These are phyloP conservation scores for Blastobotrys americana DNA, from an alignment of 805 yeast genomes.

Conservation along the genomic window DNA sequence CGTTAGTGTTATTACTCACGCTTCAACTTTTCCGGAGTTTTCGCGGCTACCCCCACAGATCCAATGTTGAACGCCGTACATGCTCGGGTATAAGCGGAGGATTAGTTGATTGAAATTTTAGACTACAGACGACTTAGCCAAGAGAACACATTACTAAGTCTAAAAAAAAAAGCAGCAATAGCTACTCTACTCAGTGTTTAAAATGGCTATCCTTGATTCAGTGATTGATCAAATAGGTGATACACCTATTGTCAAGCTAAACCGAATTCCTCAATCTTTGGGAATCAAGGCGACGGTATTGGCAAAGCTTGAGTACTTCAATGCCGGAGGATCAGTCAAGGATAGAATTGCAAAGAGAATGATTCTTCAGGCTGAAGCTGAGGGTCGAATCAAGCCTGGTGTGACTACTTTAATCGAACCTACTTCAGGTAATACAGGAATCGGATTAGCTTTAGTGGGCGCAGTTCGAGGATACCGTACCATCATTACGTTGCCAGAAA, in stretches of 20 bases:
- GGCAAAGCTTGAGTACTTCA: constrained; percentile 76
- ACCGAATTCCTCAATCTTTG: constrained; percentile 65
- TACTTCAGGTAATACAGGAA: constrained; percentile 88
- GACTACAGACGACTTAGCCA: no score
- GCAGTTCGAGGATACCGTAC: constrained; percentile 84
- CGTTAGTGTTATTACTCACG: neutral
- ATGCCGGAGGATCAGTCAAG: constrained; percentile 86
- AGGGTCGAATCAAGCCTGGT: constrained; percentile 77
- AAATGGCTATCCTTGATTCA: constrained; percentile 39
- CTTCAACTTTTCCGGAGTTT: neutral
- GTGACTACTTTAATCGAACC: constrained; percentile 73
- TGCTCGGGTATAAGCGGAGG: no score
- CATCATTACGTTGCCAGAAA: constrained; percentile 82
- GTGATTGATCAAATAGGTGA: constrained; percentile 75
- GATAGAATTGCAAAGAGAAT: constrained; percentile 82
- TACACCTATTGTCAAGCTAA: constrained; percentile 71
- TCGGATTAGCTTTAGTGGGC: constrained; percentile 79
- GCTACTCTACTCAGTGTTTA: no score
- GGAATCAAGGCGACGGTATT: constrained; percentile 59
- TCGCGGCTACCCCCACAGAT: neutral
- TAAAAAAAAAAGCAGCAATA: no score
- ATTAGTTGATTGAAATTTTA: no score
- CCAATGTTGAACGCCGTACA: neutral
- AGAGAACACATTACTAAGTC: no score
- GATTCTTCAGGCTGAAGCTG: constrained; percentile 78